Evolutionary conservation across 2,329 filamentous ascomycete species (phyloP), one percentile per base, ranked within the genome.

Genomic region (Trichoderma cornu-damae): DNA sequence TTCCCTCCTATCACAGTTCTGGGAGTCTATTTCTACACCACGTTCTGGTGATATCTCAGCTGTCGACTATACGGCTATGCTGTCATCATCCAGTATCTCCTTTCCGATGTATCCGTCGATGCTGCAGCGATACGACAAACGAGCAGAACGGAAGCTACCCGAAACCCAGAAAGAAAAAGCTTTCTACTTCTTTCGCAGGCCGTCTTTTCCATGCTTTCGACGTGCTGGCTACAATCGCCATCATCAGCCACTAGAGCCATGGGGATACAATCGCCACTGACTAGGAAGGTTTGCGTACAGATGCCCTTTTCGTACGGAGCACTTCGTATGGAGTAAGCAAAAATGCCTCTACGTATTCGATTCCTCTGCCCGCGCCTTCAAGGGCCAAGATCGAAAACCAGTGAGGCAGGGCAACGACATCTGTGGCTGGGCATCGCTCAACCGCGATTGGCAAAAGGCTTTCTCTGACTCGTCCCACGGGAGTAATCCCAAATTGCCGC

Each of bases 31-130:
- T 12, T 40, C 16, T 8, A 2, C 51, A 37, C 32, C 11, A 35
- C 3, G 28, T 46, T 46, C 40, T 30, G 20, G 16, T 6, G 20
- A 40, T 24, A 26, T 26, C 11, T 34, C 40, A 44, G 12, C 9
- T 51, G 9, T 28, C 34, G 28, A 18, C 3, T 34, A 20, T 44
- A 14, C 7, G 20, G n/a, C 16, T 40, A 44, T 38, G 24, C 40
- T n/a, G 40, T 35, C 30, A 44, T 38, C 40, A 7, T 46, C 28
- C 26, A 6, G 4, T n/a, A 3, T 37, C n/a, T 12, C n/a, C 28
- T 44, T 54, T 20, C 51, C 40, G 51, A 18, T 46, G 16, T 28
- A 54, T 35, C 51, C 51, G 51, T 44, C n/a, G 26, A 34, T 11
- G 22, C 20, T n/a, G 30, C 51, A 37, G 18, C 14, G 12, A 43